Conservation (phyloP, 208 protist species). For the Leishmania braziliensis region DNA sequence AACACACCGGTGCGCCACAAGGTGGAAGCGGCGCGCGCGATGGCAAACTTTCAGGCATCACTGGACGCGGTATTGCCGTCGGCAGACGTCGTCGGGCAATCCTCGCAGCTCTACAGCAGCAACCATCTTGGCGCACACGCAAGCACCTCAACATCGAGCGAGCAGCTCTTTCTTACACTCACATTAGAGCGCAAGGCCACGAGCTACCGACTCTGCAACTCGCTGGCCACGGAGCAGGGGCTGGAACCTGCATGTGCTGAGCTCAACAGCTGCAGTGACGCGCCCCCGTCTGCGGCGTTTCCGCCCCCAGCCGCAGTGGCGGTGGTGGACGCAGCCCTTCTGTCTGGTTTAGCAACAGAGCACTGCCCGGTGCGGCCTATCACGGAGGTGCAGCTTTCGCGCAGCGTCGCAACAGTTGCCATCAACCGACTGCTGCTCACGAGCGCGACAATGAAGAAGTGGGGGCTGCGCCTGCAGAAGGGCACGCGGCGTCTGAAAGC, state of each 20-base stretch:
- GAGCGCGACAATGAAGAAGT: constrained; percentile 40
- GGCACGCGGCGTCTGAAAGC: constrained; percentile 53
- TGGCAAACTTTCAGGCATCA: constrained; percentile 31
- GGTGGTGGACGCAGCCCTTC: constrained; percentile 21
- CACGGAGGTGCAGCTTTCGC: constrained; percentile 34
- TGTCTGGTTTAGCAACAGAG: constrained; percentile 28
- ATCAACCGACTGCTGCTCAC: constrained; percentile 56
- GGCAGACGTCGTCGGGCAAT: neutral
- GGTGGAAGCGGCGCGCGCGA: constrained; percentile 27
- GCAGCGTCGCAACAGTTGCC: constrained; percentile 65
- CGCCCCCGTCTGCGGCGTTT: neutral
- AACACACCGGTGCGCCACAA: constrained; percentile 33
- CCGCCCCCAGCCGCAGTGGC: neutral
- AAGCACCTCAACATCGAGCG: neutral
- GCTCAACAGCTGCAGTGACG: neutral
- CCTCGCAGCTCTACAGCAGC: neutral
- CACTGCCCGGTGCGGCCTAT: constrained; percentile 30
- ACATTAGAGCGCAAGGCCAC: constrained; percentile 26
- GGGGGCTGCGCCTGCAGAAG: constrained; percentile 75
- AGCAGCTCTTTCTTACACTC: constrained; percentile 21
- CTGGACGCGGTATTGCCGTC: neutral
- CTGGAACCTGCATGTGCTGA: neutral
- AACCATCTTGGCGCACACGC: neutral
- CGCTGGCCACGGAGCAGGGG: neutral
- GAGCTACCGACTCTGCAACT: constrained; percentile 29